Conservation (phyloP, 257 asterid species). For the Pogostemon cablin region DNA sequence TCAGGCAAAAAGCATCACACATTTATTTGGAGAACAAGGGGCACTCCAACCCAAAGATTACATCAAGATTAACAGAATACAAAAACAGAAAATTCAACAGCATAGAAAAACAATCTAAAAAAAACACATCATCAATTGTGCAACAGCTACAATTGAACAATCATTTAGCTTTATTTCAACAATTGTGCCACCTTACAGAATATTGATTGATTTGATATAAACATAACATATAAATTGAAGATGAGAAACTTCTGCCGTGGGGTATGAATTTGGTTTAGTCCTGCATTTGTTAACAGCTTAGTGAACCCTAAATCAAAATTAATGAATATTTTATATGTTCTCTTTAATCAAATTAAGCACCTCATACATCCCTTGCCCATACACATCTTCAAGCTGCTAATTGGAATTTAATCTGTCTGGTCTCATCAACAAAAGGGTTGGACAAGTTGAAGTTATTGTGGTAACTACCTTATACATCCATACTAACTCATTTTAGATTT, state of each 20-base stretch:
- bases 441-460: background rate
- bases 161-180: slow-evolving; percentile 23
- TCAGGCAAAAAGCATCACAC: too few relatives aligned
- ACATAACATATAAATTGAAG: slow-evolving; percentile 12
- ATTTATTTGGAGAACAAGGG: too few relatives aligned
- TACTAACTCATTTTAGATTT: background rate
- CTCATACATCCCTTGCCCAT: too few relatives aligned
- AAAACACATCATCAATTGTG: too few relatives aligned
- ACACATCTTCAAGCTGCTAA: slow-evolving; percentile 12
- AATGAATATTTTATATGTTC: background rate
- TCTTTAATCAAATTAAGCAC: background rate
- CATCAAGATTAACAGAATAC: too few relatives aligned
- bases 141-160: background rate
- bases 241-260: slow-evolving; percentile 14
- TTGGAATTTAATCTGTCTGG: too few relatives aligned
- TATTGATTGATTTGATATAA: slow-evolving; percentile 20
- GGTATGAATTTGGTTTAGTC: background rate
- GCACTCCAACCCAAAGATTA: too few relatives aligned
- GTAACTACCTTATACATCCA: slow-evolving; percentile 1
- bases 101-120: too few relatives aligned
- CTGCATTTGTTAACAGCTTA: background rate
- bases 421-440: background rate
- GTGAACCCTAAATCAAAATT: slow-evolving; percentile 11
- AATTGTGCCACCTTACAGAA: background rate
- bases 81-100: too few relatives aligned